Percentiles rank a stretch among this genome's conserved stretches.
Evolutionary conservation across 2,329 filamentous ascomycete genomes (phyloP).

Genomic region (Metarhizium album): DNA sequence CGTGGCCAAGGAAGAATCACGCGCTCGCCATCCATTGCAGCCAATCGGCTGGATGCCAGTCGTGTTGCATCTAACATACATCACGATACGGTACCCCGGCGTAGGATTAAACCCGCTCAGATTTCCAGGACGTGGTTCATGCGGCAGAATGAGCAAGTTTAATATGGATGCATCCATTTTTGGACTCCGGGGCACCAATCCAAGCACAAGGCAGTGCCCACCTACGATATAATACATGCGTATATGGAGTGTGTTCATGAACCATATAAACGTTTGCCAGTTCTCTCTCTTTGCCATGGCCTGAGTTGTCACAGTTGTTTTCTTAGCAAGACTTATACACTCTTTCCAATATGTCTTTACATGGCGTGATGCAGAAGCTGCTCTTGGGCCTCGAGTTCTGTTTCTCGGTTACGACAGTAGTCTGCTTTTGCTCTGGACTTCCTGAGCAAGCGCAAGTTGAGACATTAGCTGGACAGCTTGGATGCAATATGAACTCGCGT

Average conservation of each 20-base stretch:
- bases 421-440: not conserved
- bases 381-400: not conserved
- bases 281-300: not conserved
- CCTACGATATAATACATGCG: not conserved
- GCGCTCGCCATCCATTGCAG: not conserved
- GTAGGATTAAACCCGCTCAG: not conserved
- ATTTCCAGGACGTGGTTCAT: not conserved
- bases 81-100: not conserved
- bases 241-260: constrained; percentile 6
- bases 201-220: constrained; percentile 5
- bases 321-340: not conserved
- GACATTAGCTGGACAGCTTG: not conserved
- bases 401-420: not conserved
- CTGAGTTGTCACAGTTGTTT: not conserved
- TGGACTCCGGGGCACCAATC: not conserved
- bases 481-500: not conserved
- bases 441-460: not conserved
- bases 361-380: constrained; percentile 15
- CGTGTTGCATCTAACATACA: not conserved
- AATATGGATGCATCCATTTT: not conserved
- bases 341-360: constrained; percentile 11
- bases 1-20: not conserved
- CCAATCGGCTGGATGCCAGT: not conserved
- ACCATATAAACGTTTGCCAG: not conserved
- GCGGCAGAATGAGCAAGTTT: constrained; percentile 26